Conservation (phyloP, 495 filamentous ascomycete species). For the Aspergillus ostianus region DNA sequence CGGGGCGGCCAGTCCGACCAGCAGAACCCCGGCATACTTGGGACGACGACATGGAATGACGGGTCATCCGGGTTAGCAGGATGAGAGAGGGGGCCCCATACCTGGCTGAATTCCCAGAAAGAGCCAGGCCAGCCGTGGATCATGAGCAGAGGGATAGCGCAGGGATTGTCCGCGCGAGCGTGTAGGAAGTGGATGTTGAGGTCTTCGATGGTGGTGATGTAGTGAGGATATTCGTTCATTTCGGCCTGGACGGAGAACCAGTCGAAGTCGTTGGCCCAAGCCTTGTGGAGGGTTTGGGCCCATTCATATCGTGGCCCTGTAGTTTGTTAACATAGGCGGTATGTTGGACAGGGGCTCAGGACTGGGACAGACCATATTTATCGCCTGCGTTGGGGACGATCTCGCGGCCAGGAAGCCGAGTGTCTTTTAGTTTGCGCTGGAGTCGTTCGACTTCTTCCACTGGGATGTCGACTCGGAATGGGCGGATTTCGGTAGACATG, state of each 20-base stretch:
- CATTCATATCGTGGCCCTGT: slow-evolving; percentile 5
- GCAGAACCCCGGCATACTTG: slow-evolving; percentile 29
- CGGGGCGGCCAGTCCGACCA: slow-evolving; percentile 22
- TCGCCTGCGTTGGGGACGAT: slow-evolving; percentile 8
- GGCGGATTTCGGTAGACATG: too few relatives aligned
- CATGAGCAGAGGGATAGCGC: slow-evolving; percentile 35
- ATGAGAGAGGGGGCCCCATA: not conserved
- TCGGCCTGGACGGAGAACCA: slow-evolving; percentile 6
- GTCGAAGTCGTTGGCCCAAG: slow-evolving; percentile 9
- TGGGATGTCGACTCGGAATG: not conserved
- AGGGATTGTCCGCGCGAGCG: slow-evolving; percentile 6
- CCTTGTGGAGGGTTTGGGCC: slow-evolving; percentile 1
- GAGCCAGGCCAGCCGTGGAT: slow-evolving; percentile 42
- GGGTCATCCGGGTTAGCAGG: not conserved
- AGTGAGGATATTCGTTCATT: slow-evolving; percentile 11
- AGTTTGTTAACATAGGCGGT: not conserved
- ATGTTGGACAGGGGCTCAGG: not conserved
- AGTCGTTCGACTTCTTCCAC: slow-evolving; percentile 7
- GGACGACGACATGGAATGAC: slow-evolving; percentile 29
- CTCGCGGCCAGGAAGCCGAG: slow-evolving; percentile 2
- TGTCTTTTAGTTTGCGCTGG: slow-evolving; percentile 8
- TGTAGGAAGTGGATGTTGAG: slow-evolving; percentile 26
- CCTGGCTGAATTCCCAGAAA: slow-evolving; percentile 30
- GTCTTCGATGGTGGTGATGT: slow-evolving; percentile 15
- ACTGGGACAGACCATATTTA: slow-evolving; percentile 4